These are phyloP conservation scores for Lipomyces spencermartinsiae DNA, from an alignment of 805 yeast species.

Conservation along the genomic window DNA sequence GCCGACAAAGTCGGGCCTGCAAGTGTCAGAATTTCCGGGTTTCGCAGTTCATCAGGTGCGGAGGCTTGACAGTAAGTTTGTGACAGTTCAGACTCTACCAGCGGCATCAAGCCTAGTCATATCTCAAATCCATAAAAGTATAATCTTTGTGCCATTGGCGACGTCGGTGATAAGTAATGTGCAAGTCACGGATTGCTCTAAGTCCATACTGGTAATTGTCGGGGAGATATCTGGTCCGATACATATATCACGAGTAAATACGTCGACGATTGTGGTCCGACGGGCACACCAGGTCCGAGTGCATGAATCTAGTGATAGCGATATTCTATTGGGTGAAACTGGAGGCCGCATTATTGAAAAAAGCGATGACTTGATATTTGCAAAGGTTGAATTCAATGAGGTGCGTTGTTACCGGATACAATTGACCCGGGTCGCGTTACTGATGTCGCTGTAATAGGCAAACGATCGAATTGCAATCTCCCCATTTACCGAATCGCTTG, in stretches of 20 bases:
- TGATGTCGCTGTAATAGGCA: slow-evolving; percentile 16
- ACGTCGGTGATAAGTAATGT: slow-evolving; percentile 12
- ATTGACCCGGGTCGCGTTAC: slow-evolving; percentile 1
- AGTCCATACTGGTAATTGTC: slow-evolving; percentile 20
- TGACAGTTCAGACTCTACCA: background rate
- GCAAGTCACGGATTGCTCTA: slow-evolving; percentile 18
- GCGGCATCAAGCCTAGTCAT: slow-evolving; percentile 6
- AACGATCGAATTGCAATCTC: slow-evolving; percentile 4
- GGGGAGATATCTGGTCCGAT: slow-evolving; percentile 30
- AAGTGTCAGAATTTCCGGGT: slow-evolving; percentile 11
- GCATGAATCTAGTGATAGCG: slow-evolving; percentile 28
- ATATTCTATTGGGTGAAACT: slow-evolving; percentile 15
- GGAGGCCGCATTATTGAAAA: slow-evolving; percentile 29
- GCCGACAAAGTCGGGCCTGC: slow-evolving; percentile 10
- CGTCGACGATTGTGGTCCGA: slow-evolving; percentile 18
- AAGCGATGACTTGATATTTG: slow-evolving; percentile 26
- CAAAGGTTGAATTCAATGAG: slow-evolving; percentile 8
- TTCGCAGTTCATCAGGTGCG: slow-evolving; percentile 7
- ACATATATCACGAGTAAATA: slow-evolving; percentile 19
- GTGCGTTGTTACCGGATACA: background rate
- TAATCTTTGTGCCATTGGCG: slow-evolving; percentile 18
- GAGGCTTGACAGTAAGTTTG: background rate
- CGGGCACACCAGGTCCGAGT: slow-evolving; percentile 32
- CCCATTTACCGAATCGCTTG: slow-evolving; percentile 25
- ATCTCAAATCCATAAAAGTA: slow-evolving; percentile 14